A percentile compares a stretch with the other conserved stretches of the same genome.
These are phyloP conservation scores for Zasmidium cellare DNA, from an alignment of 2,329 filamentous ascomycete genomes.

Conservation along the genomic window DNA sequence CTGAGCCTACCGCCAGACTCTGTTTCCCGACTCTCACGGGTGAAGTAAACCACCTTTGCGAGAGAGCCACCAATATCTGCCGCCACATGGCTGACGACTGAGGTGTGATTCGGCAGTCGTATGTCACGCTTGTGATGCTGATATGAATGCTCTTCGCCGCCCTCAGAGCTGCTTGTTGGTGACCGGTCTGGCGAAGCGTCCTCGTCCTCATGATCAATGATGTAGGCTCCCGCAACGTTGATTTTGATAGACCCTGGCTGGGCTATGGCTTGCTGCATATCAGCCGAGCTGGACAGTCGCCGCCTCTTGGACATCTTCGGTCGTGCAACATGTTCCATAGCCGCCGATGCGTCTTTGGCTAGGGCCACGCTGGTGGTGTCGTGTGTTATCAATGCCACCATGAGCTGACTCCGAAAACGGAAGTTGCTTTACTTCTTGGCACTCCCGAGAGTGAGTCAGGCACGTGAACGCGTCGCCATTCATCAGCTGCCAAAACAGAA, in stretches of 20 bases:
- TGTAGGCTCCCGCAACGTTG: slow-evolving; percentile 95
- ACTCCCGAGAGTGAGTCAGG: not conserved
- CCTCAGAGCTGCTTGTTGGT: slow-evolving; percentile 44
- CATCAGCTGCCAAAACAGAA: not conserved
- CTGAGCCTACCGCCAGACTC: slow-evolving; percentile 87
- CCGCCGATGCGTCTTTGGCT: not conserved
- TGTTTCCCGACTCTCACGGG: slow-evolving; percentile 62
- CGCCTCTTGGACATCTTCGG: slow-evolving; percentile 10
- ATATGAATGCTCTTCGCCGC: slow-evolving; percentile 54
- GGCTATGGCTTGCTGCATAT: slow-evolving; percentile 55
- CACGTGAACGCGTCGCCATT: not conserved
- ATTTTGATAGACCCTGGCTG: slow-evolving; percentile 77
- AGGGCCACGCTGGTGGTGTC: not conserved
- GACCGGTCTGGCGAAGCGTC: slow-evolving; percentile 31
- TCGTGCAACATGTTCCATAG: slow-evolving; percentile 7
- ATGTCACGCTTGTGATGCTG: slow-evolving; percentile 86
- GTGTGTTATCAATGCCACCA: not conserved
- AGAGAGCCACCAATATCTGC: slow-evolving; percentile 97
- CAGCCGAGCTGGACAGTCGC: slow-evolving; percentile 37
- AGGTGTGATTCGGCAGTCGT: slow-evolving; percentile 91
- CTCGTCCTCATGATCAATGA: slow-evolving; percentile 74
- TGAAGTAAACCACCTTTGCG: slow-evolving; percentile 96
- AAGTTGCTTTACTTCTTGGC: not conserved
- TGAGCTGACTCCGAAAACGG: slow-evolving; percentile 1
- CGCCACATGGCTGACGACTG: slow-evolving; percentile 93